phyloP scores from a whole-genome alignment of 2,329 filamentous ascomycete genomes.

The Sphaerulina vaccinii region DNA sequence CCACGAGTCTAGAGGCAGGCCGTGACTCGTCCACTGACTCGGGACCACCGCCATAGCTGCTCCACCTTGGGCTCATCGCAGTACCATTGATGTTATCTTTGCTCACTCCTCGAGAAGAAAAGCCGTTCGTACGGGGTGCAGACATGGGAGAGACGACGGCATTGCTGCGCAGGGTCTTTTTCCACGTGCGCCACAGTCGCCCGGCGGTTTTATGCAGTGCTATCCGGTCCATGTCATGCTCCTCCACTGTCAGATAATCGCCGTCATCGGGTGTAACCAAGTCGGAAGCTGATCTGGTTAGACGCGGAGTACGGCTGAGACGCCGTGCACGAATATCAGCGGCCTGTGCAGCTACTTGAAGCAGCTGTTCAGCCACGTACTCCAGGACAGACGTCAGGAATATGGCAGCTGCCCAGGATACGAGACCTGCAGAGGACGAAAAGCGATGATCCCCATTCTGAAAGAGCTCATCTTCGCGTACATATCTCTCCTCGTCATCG shows the following conservation, averaged over 20 bases:
- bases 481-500: conserved; percentile 88
- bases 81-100: conserved; percentile 19
- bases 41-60: conserved; percentile 25
- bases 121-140: conserved; percentile 7
- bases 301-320: conserved; percentile 37
- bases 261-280: conserved; percentile 19
- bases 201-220: conserved; percentile 87
- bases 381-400: conserved; percentile 94
- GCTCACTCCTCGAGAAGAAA: conserved; percentile 22
- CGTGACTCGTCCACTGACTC: conserved; percentile 28
- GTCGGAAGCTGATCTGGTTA: conserved; percentile 23
- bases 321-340: conserved; percentile 64
- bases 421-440: conserved; percentile 45
- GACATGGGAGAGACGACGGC: conserved; percentile 20
- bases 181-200: conserved; percentile 90
- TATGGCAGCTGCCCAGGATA: conserved; percentile 89
- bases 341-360: conserved; percentile 83
- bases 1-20: conserved; percentile 20
- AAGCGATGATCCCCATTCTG: conserved; percentile 60
- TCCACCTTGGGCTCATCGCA: conserved; percentile 22
- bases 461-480: conserved; percentile 72
- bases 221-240: conserved; percentile 88
- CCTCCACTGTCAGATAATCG: conserved; percentile 60
- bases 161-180: conserved; percentile 69
- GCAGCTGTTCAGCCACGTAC: conserved; percentile 85